Percentiles rank a stretch among this genome's conserved stretches.
phyloP scores from a whole-genome alignment of 202 grass and related monocot genomes.

The Schoenoplectus tabernaemontani region DNA sequence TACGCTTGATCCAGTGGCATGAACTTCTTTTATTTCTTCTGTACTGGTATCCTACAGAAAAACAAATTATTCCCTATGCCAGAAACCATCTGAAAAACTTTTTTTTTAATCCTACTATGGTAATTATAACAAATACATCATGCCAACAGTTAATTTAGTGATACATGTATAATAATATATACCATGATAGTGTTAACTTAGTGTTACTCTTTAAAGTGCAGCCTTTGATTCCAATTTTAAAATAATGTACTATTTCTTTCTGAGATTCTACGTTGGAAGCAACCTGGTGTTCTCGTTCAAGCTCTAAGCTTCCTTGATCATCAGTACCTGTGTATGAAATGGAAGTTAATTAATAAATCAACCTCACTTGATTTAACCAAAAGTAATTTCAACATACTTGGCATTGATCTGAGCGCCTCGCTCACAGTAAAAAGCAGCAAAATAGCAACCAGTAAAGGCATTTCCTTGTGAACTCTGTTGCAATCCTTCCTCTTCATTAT shows the following conservation, averaged over 20 bases:
- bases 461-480: neutral
- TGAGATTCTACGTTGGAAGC: constrained; percentile 16
- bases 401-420: constrained; percentile 32
- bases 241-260: neutral
- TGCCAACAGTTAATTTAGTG: neutral
- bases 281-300: neutral
- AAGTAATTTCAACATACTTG: constrained; percentile 22
- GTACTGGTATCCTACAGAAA: neutral
- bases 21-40: constrained; percentile 16
- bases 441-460: neutral
- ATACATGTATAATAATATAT: neutral
- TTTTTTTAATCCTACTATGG: neutral
- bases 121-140: neutral
- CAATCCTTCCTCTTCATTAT: constrained; percentile 27
- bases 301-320: neutral
- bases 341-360: neutral
- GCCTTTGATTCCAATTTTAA: neutral
- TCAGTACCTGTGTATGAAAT: neutral
- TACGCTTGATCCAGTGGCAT: constrained; percentile 63
- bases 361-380: neutral
- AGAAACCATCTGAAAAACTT: neutral
- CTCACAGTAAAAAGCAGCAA: constrained; percentile 27
- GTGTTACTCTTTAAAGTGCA: neutral
- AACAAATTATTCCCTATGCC: neutral
- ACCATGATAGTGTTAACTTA: neutral